Evolutionary conservation across 169 alveolate genomes (phyloP).

Genomic region (Fabrea salina): DNA sequence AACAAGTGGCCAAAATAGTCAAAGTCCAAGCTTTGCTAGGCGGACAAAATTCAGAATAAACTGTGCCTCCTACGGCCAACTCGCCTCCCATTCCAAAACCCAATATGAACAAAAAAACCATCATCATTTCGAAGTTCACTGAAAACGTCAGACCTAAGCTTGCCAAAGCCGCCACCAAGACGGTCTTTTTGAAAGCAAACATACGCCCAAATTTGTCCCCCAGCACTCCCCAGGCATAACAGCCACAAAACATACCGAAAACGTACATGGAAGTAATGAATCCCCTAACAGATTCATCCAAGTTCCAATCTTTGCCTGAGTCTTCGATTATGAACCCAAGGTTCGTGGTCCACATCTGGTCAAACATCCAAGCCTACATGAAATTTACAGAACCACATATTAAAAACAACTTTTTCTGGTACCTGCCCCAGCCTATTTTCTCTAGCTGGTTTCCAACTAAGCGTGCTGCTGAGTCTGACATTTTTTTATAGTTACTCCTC

Average conservation of each 20-base stretch:
- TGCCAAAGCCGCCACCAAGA: not conserved
- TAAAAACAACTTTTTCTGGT: not conserved
- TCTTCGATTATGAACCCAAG: not conserved
- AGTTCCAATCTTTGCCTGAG: not conserved
- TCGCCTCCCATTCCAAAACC: constrained; percentile 30
- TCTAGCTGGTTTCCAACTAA: no score
- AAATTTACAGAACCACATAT: not conserved
- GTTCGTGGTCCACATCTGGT: not conserved
- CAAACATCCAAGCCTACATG: not conserved
- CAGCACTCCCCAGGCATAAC: constrained; percentile 7
- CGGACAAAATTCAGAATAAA: constrained; percentile 29
- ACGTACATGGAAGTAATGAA: not conserved
- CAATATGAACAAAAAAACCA: not conserved
- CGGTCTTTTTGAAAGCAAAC: not conserved
- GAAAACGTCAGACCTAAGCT: not conserved
- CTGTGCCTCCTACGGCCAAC: not conserved
- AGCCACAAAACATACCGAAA: constrained; percentile 13
- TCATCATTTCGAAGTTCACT: not conserved
- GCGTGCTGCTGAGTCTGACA: no score
- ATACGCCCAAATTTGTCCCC: constrained; percentile 12
- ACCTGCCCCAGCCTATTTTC: constrained; percentile 24
- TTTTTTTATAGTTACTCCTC: no score
- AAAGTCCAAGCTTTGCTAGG: not conserved
- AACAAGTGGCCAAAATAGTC: not conserved
- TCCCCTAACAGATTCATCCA: not conserved